Base-by-base conservation (phyloP, 1,284 basidiomycete species). In the Singerocomus inundabilis region DNA sequence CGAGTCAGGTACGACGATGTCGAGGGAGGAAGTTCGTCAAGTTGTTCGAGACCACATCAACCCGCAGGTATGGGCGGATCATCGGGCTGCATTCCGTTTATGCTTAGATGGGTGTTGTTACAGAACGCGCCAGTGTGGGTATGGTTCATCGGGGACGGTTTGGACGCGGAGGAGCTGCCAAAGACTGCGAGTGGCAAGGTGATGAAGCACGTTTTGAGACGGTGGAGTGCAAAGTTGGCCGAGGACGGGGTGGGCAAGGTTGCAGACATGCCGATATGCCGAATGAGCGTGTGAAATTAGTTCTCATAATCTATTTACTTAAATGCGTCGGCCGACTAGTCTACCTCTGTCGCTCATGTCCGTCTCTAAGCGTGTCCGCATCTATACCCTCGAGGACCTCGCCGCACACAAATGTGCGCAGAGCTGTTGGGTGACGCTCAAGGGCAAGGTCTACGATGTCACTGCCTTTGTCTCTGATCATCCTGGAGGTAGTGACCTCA, bases 111-210 rank as follows among this genome's bases (percentile, higher is more conserved):
- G 8, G 29, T n/a, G 16, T 49, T 29, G 35, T 30, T 46, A 12
- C 46, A 88, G 86, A 89, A 85, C 66, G 81, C 85, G 1, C 91
- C 91, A 0, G 72, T 76, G 5, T 92, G 87, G 85, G 81, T 93
- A 2, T 93, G 91, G 88, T 90, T 91, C 55, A 58, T 88, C 1
- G 84, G 82, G 16, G 82, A 89, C 59, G 81, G 85, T 25, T 81
- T 78, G 5, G 69, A 71, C 6, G 70, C 74, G 8, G 65, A 69
- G 21, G 85, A 89, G 55, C 67, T 93, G 11, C 91, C 91, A 1
- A 92, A 90, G 74, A 94, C 91, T 6, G 88, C 86, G 16, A 93
- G 90, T 57, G 91, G 91, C 37, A 94, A 94, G 69, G 82, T 94
- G 33, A 81, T 84, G 82, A 93, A 93, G 71, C 88, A 91, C 68